Percentiles rank a stretch among this genome's conserved stretches.
phyloP scores from a whole-genome alignment of 441 rosid species.

The Aquilaria agallochum region DNA sequence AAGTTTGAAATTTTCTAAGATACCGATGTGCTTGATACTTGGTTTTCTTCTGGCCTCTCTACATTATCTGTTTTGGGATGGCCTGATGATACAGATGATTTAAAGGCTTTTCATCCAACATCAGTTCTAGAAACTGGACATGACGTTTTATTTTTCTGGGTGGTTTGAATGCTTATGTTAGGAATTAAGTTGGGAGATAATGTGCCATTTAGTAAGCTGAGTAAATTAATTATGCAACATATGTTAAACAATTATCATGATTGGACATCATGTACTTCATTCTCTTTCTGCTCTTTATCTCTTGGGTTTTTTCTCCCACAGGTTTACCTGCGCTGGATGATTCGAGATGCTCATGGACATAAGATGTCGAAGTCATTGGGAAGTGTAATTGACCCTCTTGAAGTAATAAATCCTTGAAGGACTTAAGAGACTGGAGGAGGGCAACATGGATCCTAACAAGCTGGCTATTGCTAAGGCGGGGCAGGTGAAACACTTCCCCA shows the following conservation, averaged over 20 bases:
- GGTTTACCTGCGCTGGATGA: constrained; percentile 97
- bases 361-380: constrained; percentile 98
- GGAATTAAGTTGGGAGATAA: constrained; percentile 87
- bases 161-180: constrained; percentile 96
- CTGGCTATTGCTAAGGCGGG: constrained; percentile 74
- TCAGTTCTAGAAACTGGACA: constrained; percentile 95
- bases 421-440: constrained; percentile 86
- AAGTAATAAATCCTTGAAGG: constrained; percentile 84
- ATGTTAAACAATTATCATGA: neutral
- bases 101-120: constrained; percentile 85
- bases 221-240: constrained; percentile 14
- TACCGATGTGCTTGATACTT: constrained; percentile 89
- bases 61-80: constrained; percentile 87
- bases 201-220: constrained; percentile 86
- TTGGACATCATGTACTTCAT: neutral
- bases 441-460: constrained; percentile 84
- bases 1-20: constrained; percentile 71
- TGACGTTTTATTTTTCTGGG: constrained; percentile 96
- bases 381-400: constrained; percentile 94
- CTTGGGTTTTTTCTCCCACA: constrained; percentile 21
- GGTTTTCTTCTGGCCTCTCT: constrained; percentile 94
- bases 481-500: constrained; percentile 79
- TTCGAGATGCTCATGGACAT: constrained; percentile 98
- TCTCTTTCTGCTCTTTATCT: constrained; percentile 1
- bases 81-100: constrained; percentile 89